These are phyloP conservation scores for Candida namnaoensis DNA, from an alignment of 805 yeast species.

Conservation along the genomic window DNA sequence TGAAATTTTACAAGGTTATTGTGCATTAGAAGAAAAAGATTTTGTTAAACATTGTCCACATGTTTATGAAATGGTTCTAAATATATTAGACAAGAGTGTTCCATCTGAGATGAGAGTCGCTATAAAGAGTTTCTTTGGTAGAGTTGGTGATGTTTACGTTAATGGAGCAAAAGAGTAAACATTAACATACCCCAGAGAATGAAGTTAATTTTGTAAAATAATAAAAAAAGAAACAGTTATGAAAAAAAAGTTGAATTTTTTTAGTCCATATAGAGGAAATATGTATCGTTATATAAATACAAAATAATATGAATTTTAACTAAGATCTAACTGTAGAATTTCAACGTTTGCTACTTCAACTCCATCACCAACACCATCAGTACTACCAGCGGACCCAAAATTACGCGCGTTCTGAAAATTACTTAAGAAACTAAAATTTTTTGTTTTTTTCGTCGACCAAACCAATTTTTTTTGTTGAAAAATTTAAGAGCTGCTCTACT, in stretches of 20 bases:
- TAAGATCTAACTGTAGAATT: too few relatives aligned
- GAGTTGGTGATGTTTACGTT: slow-evolving; percentile 44
- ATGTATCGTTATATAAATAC: too few relatives aligned
- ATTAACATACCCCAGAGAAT: too few relatives aligned
- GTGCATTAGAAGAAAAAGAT: slow-evolving; percentile 67
- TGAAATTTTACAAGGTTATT: slow-evolving; percentile 77
- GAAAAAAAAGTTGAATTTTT: too few relatives aligned
- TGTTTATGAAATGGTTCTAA: slow-evolving; percentile 51
- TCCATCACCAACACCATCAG: too few relatives aligned
- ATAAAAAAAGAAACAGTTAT: too few relatives aligned
- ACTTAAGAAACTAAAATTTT: slow-evolving; percentile 1
- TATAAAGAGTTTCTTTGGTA: slow-evolving; percentile 46
- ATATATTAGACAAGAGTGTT: slow-evolving; percentile 51
- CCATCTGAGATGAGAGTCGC: slow-evolving; percentile 55
- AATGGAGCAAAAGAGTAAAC: slow-evolving; percentile 5
- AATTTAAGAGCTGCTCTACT: background rate
- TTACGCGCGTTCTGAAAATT: slow-evolving; percentile 4
- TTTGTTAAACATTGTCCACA: slow-evolving; percentile 49
- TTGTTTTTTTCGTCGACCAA: slow-evolving; percentile 5
- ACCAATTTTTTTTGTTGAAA: background rate
- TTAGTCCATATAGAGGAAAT: too few relatives aligned
- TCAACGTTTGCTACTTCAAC: too few relatives aligned
- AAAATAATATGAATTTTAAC: too few relatives aligned
- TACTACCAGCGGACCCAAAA: too few relatives aligned
- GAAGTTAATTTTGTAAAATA: too few relatives aligned